A percentile compares a stretch with the other conserved stretches of the same genome.
phyloP scores from a whole-genome alignment of 2,329 filamentous ascomycete species.

The Fusarium nurragi region DNA sequence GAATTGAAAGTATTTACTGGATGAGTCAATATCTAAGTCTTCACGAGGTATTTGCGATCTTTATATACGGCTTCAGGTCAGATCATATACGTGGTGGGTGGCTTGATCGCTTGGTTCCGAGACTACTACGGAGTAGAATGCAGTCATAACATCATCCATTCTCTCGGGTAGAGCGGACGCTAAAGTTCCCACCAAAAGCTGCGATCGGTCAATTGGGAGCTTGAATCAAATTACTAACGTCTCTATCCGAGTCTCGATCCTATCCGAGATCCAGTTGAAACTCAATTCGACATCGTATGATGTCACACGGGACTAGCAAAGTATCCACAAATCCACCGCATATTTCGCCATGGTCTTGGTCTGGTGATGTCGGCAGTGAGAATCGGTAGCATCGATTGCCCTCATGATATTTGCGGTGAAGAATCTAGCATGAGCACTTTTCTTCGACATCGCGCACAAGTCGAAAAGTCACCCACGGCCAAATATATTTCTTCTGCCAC shows the following conservation, averaged over 20 bases:
- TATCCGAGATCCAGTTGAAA: constrained; percentile 3
- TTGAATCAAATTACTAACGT: neutral
- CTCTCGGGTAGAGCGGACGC: constrained; percentile 15
- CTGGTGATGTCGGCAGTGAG: constrained; percentile 9
- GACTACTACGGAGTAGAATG: too few relatives aligned
- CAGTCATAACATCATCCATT: constrained; percentile 9
- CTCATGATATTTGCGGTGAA: neutral
- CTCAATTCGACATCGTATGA: constrained; percentile 29
- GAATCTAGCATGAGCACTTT: neutral
- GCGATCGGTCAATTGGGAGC: neutral
- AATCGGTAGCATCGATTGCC: constrained; percentile 1
- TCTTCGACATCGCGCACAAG: constrained; percentile 11
- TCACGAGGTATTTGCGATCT: accelerated
- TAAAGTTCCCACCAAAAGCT: constrained; percentile 10
- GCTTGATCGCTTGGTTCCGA: neutral
- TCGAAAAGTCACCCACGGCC: constrained; percentile 29
- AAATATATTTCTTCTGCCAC: constrained; percentile 33
- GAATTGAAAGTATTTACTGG: neutral
- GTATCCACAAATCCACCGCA: constrained; percentile 18
- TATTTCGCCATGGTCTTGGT: constrained; percentile 1
- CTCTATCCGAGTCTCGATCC: constrained; percentile 26
- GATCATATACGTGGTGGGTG: neutral
- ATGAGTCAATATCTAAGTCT: accelerated
- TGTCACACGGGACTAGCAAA: constrained; percentile 22
- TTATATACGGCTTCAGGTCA: neutral